Base-by-base conservation (phyloP, 73 alveolate genomes). In the Paraurostyla sp. region DNA sequence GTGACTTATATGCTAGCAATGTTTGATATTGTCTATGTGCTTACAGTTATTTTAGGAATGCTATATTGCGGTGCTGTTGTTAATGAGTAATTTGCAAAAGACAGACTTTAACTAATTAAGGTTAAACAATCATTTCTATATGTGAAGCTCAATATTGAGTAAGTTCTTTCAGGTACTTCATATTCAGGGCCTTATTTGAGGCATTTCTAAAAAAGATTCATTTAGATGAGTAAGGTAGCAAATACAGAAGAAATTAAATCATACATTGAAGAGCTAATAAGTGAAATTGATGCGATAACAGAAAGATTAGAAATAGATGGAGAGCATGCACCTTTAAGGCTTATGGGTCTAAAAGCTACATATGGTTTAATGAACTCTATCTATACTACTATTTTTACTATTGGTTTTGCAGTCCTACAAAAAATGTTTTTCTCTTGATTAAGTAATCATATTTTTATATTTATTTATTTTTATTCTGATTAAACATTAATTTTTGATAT, bases 281-380 rank as follows among this genome's bases (percentile, higher is more conserved):
- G 4, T 18, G 69, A 52, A 52, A 69, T 69, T 16, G 85, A 69
- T 40, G 40, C 42, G 13, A 36, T 69, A 11, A n/a, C 13, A 40
- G 85, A 69, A 25, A 36, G 85, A 36, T 43, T 69, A 41, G 85
- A 69, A 25, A 69, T 69, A 7, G 85, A 69, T 33, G 16, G 57
- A 9, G 62, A 69, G 16, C 42, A 42, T 40, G 4, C 16, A 38
- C 85, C 85, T 11, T 25, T 69, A 41, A 69, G 40, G 49, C 27
- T 69, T 20, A 18, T 69, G 36, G 85, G 85, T 7, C 32, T 40
- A 43, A 69, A 25, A 41, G 85, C 85, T 40, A 41, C 65, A 16
- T 69, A 40, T 40, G 85, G 49, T 7, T 23, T 69, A 11, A 40
- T 69, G 49, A 69, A 69, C 49, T 9, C 42, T 27, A 69, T 69